Evolutionary conservation across 305 asterid species (phyloP).

Genomic region (Rubia balearica): DNA sequence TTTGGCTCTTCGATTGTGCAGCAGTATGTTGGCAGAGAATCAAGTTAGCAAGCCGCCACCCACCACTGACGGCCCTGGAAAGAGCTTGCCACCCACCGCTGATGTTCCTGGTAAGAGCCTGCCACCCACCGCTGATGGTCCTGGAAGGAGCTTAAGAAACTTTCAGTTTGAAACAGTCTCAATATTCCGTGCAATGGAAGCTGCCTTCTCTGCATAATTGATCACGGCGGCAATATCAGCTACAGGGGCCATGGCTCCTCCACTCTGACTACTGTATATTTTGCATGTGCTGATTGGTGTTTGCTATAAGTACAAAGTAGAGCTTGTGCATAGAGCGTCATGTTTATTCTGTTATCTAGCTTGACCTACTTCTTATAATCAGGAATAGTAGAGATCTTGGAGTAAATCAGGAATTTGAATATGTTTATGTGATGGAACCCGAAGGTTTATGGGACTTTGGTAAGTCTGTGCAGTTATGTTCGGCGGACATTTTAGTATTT

Average conservation of each 20-base stretch:
- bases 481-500: too few species aligned
- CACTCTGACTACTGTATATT: not conserved
- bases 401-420: not conserved
- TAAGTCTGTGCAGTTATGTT: too few species aligned
- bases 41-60: slow-evolving; percentile 37
- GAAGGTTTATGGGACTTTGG: not conserved
- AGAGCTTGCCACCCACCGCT: slow-evolving; percentile 40
- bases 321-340: slow-evolving; percentile 14
- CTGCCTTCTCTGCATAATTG: slow-evolving; percentile 41
- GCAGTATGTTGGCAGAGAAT: slow-evolving; percentile 39
- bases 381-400: not conserved
- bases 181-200: slow-evolving; percentile 54
- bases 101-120: slow-evolving; percentile 40
- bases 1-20: too few species aligned
- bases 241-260: not conserved
- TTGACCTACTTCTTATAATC: not conserved
- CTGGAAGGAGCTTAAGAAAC: slow-evolving; percentile 42
- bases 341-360: slow-evolving; percentile 3
- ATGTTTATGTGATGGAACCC: not conserved
- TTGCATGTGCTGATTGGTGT: slow-evolving; percentile 13
- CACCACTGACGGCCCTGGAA: slow-evolving; percentile 40
- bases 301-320: slow-evolving; percentile 16
- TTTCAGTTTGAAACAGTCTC: slow-evolving; percentile 59
- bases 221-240: not conserved
- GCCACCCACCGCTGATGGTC: too few species aligned